Evolutionary conservation across 371 early-diverging fungal genomes (phyloP).

Genomic region (Parasitella parasitica): DNA sequence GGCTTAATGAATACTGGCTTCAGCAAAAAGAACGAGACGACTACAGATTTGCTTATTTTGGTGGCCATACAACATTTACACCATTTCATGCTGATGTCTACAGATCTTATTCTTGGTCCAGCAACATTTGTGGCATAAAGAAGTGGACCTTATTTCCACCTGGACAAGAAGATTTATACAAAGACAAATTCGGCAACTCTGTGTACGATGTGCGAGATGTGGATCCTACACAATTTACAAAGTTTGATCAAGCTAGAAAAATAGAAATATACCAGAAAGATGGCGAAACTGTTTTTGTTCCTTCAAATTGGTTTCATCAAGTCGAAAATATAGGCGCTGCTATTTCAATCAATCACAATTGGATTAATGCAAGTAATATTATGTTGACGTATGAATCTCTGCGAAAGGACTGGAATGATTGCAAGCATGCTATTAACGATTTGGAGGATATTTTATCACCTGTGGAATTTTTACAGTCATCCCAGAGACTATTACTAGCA

Average conservation of each 20-base stretch:
- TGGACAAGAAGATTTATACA: constrained; percentile 53
- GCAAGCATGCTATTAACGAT: constrained; percentile 57
- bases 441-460: constrained; percentile 43
- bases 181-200: constrained; percentile 44
- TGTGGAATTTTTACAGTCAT: constrained; percentile 49
- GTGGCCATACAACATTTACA: constrained; percentile 72
- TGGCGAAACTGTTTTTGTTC: constrained; percentile 73
- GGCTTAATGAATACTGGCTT: constrained; percentile 72
- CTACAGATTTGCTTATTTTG: constrained; percentile 74
- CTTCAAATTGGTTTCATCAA: constrained; percentile 79
- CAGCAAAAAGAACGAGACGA: constrained; percentile 54
- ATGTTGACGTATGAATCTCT: constrained; percentile 48
- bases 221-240: constrained; percentile 50
- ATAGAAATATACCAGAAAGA: constrained; percentile 58
- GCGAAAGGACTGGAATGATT: constrained; percentile 45
- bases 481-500: constrained; percentile 48
- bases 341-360: constrained; percentile 80
- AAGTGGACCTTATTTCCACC: constrained; percentile 73
- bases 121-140: constrained; percentile 74
- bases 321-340: constrained; percentile 68
- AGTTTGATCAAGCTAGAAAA: constrained; percentile 48
- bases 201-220: constrained; percentile 63
- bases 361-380: constrained; percentile 65
- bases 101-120: constrained; percentile 77
- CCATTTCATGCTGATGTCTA: constrained; percentile 80